Percentiles rank a stretch among this genome's conserved stretches.
These are phyloP conservation scores for Mytilinidion resinicola DNA, from an alignment of 495 filamentous ascomycete species.

Conservation along the genomic window DNA sequence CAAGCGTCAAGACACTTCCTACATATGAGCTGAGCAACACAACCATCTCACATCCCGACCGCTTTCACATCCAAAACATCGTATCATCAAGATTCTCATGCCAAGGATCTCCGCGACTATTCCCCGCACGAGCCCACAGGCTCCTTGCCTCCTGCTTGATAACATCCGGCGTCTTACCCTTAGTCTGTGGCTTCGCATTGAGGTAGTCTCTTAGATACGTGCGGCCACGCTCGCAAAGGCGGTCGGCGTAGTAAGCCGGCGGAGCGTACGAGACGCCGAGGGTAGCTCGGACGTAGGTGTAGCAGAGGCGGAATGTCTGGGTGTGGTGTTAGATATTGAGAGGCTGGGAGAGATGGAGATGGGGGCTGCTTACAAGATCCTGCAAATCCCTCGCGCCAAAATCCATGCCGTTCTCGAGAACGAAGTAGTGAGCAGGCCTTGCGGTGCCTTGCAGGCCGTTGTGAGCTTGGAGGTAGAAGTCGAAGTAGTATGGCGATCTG, in stretches of 20 bases:
- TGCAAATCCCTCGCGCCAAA: constrained; percentile 9
- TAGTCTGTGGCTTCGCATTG: not conserved
- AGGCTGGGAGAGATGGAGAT: no score
- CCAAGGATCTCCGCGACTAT: not conserved
- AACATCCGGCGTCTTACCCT: not conserved
- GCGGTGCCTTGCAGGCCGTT: constrained; percentile 9
- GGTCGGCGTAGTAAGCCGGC: constrained; percentile 34
- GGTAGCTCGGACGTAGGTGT: constrained; percentile 29
- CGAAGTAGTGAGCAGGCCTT: constrained; percentile 14
- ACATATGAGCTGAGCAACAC: no score
- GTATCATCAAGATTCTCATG: not conserved
- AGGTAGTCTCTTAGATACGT: constrained; percentile 21
- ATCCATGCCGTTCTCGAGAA: constrained; percentile 13
- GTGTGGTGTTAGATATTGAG: not conserved
- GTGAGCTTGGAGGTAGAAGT: constrained; percentile 5
- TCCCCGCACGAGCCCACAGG: not conserved
- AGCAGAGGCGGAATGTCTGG: constrained; percentile 28
- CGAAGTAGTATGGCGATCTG: not conserved
- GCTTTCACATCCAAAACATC: not conserved
- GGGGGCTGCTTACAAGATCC: not conserved
- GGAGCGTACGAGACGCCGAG: constrained; percentile 26
- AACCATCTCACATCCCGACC: no score
- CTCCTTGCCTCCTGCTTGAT: not conserved
- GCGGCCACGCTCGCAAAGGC: constrained; percentile 33
- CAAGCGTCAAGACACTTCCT: no score